Base-by-base conservation (phyloP, 805 yeast genomes). In the Metschnikowia proteae region DNA sequence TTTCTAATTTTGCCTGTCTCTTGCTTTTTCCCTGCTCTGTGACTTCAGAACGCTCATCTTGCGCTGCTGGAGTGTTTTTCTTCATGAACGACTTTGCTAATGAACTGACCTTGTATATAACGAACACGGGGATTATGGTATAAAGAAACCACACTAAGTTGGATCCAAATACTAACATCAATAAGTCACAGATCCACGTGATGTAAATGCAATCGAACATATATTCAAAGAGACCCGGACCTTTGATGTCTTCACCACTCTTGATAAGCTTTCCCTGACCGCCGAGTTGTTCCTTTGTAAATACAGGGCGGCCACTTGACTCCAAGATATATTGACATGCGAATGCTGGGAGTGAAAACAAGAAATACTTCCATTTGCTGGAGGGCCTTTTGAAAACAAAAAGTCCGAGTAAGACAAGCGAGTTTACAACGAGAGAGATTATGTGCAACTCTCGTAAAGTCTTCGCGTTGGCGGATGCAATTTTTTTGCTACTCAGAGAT, bases 141-240 rank as follows among this genome's bases (percentile, higher is more conserved):
- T 73, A 75, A 33, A 83, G 49, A 56, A 71, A 72, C 89, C 89
- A 87, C 6, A 80, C 81, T 59, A 75, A 74, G 61, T 79, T 79
- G 38, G 78, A 61, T 5, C 90, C 90, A 33, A 78, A 57, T 0
- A 79, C 23, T 5, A 79, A 56, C 70, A 81, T 77, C 45, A 83
- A 64, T 1, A 83, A 47, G 54, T 82, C 81, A 54, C 81, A 70
- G 22, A 77, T 56, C 76, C 84, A 75, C 3, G 90, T 84, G 40
- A 86, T 63, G 60, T 86, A 86, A 50, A 86, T 68, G 9, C 84
- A 63, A 60, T 86, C 94, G 60, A 83, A 83, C 73, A 85, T 67
- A 68, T 83, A 85, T 64, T 86, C 92, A 34, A 83, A 83, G 36
- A 86, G 69, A 0, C 94, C 94, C 3, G 65, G 60, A 51, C 80